Evolutionary conservation across 495 filamentous ascomycete genomes (phyloP).

Genomic region (Podospora didyma): DNA sequence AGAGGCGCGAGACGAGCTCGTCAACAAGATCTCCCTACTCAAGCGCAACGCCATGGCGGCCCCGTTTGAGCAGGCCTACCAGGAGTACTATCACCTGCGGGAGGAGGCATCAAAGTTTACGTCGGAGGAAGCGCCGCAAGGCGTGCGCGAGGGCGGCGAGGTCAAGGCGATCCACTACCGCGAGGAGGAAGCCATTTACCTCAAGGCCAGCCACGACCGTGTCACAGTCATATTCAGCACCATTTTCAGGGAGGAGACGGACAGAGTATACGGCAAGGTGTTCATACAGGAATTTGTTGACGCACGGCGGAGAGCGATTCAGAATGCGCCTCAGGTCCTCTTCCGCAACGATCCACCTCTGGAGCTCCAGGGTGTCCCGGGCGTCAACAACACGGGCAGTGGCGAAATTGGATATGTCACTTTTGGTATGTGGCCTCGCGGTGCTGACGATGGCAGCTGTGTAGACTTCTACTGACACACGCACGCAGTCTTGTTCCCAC

Average conservation of each 20-base stretch:
- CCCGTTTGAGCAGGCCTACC: constrained; percentile 93
- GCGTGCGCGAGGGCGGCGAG: constrained; percentile 80
- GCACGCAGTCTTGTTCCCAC: constrained; percentile 82
- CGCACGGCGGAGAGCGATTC: constrained; percentile 86
- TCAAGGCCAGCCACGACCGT: constrained; percentile 93
- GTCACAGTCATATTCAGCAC: constrained; percentile 99
- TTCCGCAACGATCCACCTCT: constrained; percentile 93
- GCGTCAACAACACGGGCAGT: constrained; percentile 65
- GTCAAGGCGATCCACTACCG: constrained; percentile 97
- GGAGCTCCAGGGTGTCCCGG: constrained; percentile 81
- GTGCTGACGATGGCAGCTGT: too few relatives aligned
- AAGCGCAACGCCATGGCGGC: constrained; percentile 99
- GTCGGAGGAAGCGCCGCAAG: constrained; percentile 85
- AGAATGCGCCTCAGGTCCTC: constrained; percentile 97
- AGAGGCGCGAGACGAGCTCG: constrained; percentile 78
- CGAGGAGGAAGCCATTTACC: constrained; percentile 98
- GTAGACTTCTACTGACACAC: constrained; percentile 13
- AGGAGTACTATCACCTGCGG: constrained; percentile 79
- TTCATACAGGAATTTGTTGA: constrained; percentile 96
- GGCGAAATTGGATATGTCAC: constrained; percentile 95
- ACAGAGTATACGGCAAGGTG: constrained; percentile 93
- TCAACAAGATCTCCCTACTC: constrained; percentile 78
- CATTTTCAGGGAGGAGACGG: constrained; percentile 94
- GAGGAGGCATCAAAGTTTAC: constrained; percentile 88
- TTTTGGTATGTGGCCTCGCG: constrained; percentile 62